These are phyloP conservation scores for Sorghum bicolor DNA, from an alignment of 176 grass and related monocot species.

Conservation along the genomic window Sorghum_bicolor_NCBIv3 NC_012878.2:43080501-43081000, in stretches of 20 bases:
- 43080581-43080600: slow-evolving; percentile 82
- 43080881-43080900: slow-evolving; percentile 22
- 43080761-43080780: slow-evolving; percentile 52
- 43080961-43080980: slow-evolving; percentile 41
- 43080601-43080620: slow-evolving; percentile 63
- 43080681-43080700: slow-evolving; percentile 98
- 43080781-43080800: slow-evolving; percentile 31
- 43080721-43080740: slow-evolving; percentile 44
- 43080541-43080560: slow-evolving; percentile 84
- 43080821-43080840: slow-evolving; percentile 10
- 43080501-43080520: slow-evolving; percentile 9
- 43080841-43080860: background rate
- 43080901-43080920: slow-evolving; percentile 38
- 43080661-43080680: slow-evolving; percentile 93
- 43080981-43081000: slow-evolving; percentile 30
- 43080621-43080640: slow-evolving; percentile 88
- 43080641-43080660: slow-evolving; percentile 85
- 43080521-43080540: slow-evolving; percentile 93
- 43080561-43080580: slow-evolving; percentile 56
- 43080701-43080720: slow-evolving; percentile 91
- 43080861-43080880: slow-evolving; percentile 18
- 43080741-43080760: slow-evolving; percentile 55
- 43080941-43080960: slow-evolving; percentile 37
- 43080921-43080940: slow-evolving; percentile 44
- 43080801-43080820: slow-evolving; percentile 17